phyloP scores from a whole-genome alignment of 495 filamentous ascomycete genomes.

The Podospora pseudocomata region DNA sequence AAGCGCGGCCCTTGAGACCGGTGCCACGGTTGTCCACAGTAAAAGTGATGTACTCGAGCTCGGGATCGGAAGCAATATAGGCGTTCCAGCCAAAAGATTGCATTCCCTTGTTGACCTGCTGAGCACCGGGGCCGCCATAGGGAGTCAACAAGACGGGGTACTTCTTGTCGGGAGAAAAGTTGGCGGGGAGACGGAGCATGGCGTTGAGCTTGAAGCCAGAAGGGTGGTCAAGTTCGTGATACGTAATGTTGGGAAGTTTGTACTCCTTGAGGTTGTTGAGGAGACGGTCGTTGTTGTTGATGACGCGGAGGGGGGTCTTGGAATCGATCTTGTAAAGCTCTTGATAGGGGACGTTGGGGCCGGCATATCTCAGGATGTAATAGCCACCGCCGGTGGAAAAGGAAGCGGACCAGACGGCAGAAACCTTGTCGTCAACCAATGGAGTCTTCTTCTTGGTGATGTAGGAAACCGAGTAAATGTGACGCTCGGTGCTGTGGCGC shows the following conservation, averaged over 20 bases:
- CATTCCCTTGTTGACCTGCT: conserved; percentile 48
- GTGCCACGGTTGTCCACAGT: conserved; percentile 57
- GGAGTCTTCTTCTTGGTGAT: conserved; percentile 43
- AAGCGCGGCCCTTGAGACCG: conserved; percentile 50
- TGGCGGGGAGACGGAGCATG: conserved; percentile 47
- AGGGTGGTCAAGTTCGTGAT: conserved; percentile 46
- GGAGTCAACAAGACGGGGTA: conserved; percentile 55
- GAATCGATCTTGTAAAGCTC: conserved; percentile 49
- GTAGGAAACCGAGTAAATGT: conserved; percentile 52
- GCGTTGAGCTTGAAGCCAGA: conserved; percentile 48
- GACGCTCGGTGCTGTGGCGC: conserved; percentile 51
- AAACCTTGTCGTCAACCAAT: conserved; percentile 47
- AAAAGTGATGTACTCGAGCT: conserved; percentile 54
- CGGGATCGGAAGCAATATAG: conserved; percentile 56
- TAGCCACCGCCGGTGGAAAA: conserved; percentile 51
- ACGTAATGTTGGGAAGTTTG: conserved; percentile 49
- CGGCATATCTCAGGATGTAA: conserved; percentile 54
- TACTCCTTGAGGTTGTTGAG: conserved; percentile 44
- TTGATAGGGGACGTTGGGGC: conserved; percentile 56
- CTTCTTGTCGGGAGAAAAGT: conserved; percentile 49
- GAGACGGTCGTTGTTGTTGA: conserved; percentile 49
- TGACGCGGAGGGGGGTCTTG: conserved; percentile 41
- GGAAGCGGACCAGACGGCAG: conserved; percentile 51
- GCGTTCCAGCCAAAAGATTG: conserved; percentile 43
- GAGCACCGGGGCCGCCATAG: conserved; percentile 54